Evolutionary conservation across 176 grass and related monocot genomes (phyloP).

Genomic region (Zea luxurians): DNA sequence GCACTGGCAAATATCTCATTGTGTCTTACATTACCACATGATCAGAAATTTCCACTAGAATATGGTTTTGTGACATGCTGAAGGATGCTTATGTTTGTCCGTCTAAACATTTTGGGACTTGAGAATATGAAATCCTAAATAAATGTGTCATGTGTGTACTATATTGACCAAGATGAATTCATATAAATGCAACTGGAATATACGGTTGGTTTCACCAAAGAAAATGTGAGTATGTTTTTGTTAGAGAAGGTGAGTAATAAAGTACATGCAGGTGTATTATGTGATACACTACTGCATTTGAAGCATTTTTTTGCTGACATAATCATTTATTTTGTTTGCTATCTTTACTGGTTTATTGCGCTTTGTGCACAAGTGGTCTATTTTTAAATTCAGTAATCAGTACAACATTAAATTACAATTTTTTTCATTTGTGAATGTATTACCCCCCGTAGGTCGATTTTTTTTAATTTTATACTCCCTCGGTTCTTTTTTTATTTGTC

Average conservation of each 20-base stretch:
- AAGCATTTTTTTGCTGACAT: neutral
- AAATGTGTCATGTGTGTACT: neutral
- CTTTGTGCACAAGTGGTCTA: neutral
- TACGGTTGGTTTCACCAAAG: neutral
- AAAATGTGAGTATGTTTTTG: neutral
- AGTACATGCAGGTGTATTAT: neutral
- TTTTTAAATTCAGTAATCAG: neutral
- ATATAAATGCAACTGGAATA: slow-evolving; percentile 18
- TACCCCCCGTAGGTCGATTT: too few relatives aligned
- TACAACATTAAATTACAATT: neutral
- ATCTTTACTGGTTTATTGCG: neutral
- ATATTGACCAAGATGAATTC: neutral
- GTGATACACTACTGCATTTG: neutral
- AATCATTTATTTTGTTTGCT: neutral
- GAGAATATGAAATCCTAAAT: slow-evolving; percentile 1
- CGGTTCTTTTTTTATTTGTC: too few relatives aligned
- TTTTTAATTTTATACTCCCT: too few relatives aligned
- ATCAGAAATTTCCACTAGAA: neutral
- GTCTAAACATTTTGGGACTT: neutral
- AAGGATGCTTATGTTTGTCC: neutral
- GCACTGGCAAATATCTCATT: neutral
- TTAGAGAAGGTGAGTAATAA: slow-evolving; percentile 6
- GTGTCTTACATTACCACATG: neutral
- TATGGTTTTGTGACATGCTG: slow-evolving; percentile 17
- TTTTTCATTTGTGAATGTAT: neutral